Evolutionary conservation across 257 asterid genomes (phyloP), one percentile per base, ranked within the genome.

Genomic region (Osmanthus fragrans): DNA sequence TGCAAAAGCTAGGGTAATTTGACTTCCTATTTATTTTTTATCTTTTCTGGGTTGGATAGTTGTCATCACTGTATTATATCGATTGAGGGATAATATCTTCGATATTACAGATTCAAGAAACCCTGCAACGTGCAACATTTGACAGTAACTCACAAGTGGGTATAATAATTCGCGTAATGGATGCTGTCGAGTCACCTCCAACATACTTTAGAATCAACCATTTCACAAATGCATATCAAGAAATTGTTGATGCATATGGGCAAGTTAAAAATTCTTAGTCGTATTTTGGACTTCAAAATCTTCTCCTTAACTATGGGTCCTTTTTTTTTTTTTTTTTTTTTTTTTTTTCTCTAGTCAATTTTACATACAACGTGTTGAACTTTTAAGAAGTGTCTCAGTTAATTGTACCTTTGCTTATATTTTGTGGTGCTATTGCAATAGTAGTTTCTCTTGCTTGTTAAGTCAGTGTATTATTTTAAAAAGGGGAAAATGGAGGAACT

Each of bases 211-310:
- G 88, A 81, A 96, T 96, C 84, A 91, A 88, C 85, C 71, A 73
- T 70, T 92, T 96, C 76, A 96, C 99, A 16, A 86, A 80, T 82
- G 93, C 97, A 72, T 96, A 88, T 84, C 99, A 96, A 84, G 99
- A 93, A 88, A 89, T 96, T 88, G 98, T 96, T 79, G 97, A 96
- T 90, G 99, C 99, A 54, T 96, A 96, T 78, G 99, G 99, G 99
- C 93, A 86, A 89, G 96, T 80, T 77, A 27, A 56, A 69, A 56
- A 39, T 64, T 74, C 72, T 37, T 73, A 63, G 42, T 65, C 36
- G 69, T 64, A 18, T 16, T 13, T 82, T 23, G 76, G 60, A 49
- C 8, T 13, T 37, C 34, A 54, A 58, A 33, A n/a, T 34, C 82
- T 25, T 13, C 78, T 42, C 18, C 45, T 13, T 54, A 66, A 34